These are phyloP conservation scores for Colletotrichum destructivum DNA, from an alignment of 2,329 filamentous ascomycete species.

Conservation along the genomic window DNA sequence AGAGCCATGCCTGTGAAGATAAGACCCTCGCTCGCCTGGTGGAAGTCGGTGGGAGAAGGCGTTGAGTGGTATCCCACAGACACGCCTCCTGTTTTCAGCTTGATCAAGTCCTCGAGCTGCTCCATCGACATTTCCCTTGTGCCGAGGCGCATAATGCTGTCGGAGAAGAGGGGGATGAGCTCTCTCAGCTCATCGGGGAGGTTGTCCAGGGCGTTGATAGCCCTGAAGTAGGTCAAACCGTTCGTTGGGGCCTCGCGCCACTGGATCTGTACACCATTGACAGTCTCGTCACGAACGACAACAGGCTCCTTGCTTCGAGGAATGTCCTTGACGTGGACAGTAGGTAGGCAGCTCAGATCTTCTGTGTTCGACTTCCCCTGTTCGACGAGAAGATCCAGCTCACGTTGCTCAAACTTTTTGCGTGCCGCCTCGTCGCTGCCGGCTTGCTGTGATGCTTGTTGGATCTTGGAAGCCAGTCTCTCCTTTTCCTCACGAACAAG, in stretches of 20 bases:
- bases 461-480: conserved; percentile 82
- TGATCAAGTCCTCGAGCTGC: conserved; percentile 94
- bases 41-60: conserved; percentile 81
- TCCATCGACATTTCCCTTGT: conserved; percentile 93
- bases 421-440: conserved; percentile 81
- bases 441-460: conserved; percentile 76
- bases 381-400: conserved; percentile 84
- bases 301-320: conserved; percentile 79
- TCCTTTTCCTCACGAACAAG: conserved; percentile 83
- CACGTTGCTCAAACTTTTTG: conserved; percentile 80
- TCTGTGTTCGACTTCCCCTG: conserved; percentile 89
- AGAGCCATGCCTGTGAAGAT: conserved; percentile 89
- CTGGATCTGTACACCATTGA: conserved; percentile 80
- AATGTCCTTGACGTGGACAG: conserved; percentile 91
- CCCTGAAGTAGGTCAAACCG: conserved; percentile 95
- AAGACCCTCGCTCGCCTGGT: conserved; percentile 83
- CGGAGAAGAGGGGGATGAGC: conserved; percentile 90
- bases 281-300: conserved; percentile 73
- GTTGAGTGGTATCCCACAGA: conserved; percentile 88
- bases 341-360: conserved; percentile 89
- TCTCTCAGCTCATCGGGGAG: conserved; percentile 88
- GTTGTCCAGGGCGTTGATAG: conserved; percentile 83
- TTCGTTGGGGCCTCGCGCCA: conserved; percentile 97
- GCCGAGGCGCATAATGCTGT: conserved; percentile 92
- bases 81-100: conserved; percentile 94